Percentiles rank a stretch among this genome's conserved stretches.
phyloP scores from a whole-genome alignment of 2,329 filamentous ascomycete species.

The Fusarium heterosporum region DNA sequence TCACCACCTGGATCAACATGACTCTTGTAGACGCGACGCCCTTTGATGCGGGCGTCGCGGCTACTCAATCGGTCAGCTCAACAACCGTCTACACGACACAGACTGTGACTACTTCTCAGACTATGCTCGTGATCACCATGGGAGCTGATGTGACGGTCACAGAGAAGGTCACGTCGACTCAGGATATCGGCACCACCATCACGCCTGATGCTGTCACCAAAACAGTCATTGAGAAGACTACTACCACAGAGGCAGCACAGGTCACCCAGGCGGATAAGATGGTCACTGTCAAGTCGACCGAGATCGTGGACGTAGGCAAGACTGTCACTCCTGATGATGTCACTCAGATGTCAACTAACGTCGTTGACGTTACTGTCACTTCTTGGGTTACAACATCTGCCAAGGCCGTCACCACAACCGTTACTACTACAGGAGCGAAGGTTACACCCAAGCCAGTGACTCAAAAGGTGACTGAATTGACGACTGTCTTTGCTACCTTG shows the following conservation, averaged over 20 bases:
- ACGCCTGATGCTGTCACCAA: conserved; percentile 36
- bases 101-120: conserved; percentile 34
- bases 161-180: conserved; percentile 28
- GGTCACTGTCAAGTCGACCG: conserved; percentile 46
- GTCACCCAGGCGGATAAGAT: conserved; percentile 36
- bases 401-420: conserved; percentile 32
- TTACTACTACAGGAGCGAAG: conserved; percentile 32
- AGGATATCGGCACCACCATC: conserved; percentile 38
- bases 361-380: conserved; percentile 29
- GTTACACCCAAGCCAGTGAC: conserved; percentile 45
- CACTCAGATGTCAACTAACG: conserved; percentile 37
- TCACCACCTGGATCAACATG: conserved; percentile 41
- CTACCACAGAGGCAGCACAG: conserved; percentile 25
- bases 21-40: conserved; percentile 38
- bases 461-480: conserved; percentile 17
- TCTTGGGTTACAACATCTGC: conserved; percentile 30
- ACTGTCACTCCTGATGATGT: conserved; percentile 49
- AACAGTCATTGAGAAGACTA: conserved; percentile 34
- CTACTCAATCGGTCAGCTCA: conserved; percentile 16
- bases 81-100: conserved; percentile 40
- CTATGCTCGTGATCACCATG: conserved; percentile 26
- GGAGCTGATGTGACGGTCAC: conserved; percentile 26
- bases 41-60: conserved; percentile 25
- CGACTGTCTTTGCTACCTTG: conserved; percentile 29
- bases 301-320: conserved; percentile 48